Evolutionary conservation across 1,284 basidiomycete species (phyloP).

Genomic region (Ustilago xerochloae): DNA sequence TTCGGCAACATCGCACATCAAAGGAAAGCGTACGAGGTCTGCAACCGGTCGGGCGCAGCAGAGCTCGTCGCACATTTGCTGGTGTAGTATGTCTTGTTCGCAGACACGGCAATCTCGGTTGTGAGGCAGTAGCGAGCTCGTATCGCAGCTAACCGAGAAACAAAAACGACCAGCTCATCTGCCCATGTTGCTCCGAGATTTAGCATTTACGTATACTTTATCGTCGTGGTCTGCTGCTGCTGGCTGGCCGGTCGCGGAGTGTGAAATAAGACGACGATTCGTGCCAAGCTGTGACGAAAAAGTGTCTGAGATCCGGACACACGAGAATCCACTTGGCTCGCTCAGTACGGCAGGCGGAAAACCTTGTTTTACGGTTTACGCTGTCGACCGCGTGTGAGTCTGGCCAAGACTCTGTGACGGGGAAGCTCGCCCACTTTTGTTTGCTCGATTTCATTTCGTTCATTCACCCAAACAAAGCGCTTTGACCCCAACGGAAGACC

Average conservation of each 20-base stretch:
- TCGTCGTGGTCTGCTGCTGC: neutral
- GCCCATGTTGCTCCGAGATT: neutral
- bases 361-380: too few relatives aligned
- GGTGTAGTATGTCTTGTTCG: neutral
- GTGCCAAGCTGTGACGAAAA: neutral
- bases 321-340: too few relatives aligned
- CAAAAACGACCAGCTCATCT: constrained; percentile 6
- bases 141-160: constrained; percentile 16
- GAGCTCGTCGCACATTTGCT: neutral
- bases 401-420: neutral
- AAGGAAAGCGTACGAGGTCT: too few relatives aligned
- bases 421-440: neutral
- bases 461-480: neutral
- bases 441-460: neutral
- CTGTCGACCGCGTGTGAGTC: too few relatives aligned
- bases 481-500: neutral
- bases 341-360: too few relatives aligned
- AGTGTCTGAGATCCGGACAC: neutral
- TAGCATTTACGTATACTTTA: neutral
- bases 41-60: too few relatives aligned
- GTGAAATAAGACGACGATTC: neutral
- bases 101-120: too few relatives aligned
- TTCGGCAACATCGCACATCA: neutral
- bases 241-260: neutral
- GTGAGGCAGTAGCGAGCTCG: neutral